Evolutionary conservation across 768 basidiomycete genomes (phyloP).

Genomic region (Mycena capillaripes): DNA sequence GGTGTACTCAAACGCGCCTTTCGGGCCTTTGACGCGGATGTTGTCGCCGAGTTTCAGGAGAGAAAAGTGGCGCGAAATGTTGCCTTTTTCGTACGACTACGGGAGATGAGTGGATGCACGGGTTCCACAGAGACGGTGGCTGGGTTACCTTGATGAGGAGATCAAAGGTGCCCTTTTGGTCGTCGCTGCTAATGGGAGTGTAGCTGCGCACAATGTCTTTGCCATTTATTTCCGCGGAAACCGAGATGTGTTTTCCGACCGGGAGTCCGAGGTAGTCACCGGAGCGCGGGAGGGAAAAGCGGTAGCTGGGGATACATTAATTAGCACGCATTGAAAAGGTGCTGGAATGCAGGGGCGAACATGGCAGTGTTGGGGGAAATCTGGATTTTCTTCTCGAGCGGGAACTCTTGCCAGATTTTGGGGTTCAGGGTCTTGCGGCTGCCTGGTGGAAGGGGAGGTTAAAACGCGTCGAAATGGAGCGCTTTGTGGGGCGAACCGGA

Average conservation of each 20-base stretch:
- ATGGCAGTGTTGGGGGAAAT: conserved; percentile 97
- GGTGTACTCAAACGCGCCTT: conserved; percentile 92
- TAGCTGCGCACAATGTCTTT: conserved; percentile 94
- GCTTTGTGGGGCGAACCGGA: conserved; percentile 44
- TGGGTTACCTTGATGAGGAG: conserved; percentile 91
- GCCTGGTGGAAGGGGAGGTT: conserved; percentile 24
- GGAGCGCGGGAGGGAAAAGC: conserved; percentile 84
- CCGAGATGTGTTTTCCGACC: conserved; percentile 95
- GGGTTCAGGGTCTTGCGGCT: conserved; percentile 80
- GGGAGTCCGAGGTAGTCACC: conserved; percentile 92
- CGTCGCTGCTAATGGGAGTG: conserved; percentile 95
- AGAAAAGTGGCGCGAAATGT: conserved; percentile 91
- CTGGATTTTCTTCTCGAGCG: conserved; percentile 82
- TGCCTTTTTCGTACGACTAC: conserved; percentile 96
- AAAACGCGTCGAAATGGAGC: conserved; percentile 33
- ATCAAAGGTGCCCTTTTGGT: conserved; percentile 94
- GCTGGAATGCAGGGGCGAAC: conserved; percentile 60
- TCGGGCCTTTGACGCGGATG: conserved; percentile 94
- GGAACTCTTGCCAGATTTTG: conserved; percentile 84
- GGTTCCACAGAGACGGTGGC: conserved; percentile 7
- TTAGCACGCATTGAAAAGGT: not conserved
- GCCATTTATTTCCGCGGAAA: conserved; percentile 91
- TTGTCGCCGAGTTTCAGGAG: conserved; percentile 90
- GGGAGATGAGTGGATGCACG: conserved; percentile 18
- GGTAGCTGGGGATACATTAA: conserved; percentile 73